Conservation (phyloP, 202 grass and related monocot species). For the Eragrostis tef region DNA sequence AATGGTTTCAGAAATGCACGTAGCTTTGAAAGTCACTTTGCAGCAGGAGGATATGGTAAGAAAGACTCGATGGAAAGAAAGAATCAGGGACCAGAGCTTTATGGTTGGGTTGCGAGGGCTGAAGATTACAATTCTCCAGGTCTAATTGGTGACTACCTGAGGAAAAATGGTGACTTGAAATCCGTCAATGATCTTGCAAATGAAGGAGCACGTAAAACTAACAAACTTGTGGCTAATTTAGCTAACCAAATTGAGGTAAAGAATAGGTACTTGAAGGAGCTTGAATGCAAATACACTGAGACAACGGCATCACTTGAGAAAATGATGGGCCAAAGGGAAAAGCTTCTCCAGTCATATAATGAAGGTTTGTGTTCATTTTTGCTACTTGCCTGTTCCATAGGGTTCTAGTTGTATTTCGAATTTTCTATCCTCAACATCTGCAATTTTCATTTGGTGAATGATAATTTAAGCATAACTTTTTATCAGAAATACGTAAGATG, state of each 20-base stretch:
- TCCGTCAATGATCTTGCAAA: constrained; percentile 56
- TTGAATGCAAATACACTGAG: constrained; percentile 52
- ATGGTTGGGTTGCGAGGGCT: constrained; percentile 55
- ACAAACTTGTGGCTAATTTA: constrained; percentile 58
- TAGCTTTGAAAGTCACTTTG: constrained; percentile 53
- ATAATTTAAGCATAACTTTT: constrained; percentile 35
- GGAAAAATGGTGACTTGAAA: constrained; percentile 61
- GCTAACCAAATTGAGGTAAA: constrained; percentile 57
- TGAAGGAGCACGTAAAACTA: constrained; percentile 54
- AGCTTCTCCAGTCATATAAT: constrained; percentile 57
- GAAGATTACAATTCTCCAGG: constrained; percentile 56
- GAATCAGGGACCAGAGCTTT: constrained; percentile 48
- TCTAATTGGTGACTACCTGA: constrained; percentile 49
- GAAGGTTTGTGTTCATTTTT: constrained; percentile 49
- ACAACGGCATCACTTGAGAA: constrained; percentile 54
- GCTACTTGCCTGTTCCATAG: background rate
- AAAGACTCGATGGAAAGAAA: constrained; percentile 41
- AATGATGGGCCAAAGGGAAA: constrained; percentile 62
- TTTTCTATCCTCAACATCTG: constrained; percentile 30
- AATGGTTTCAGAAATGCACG: constrained; percentile 66
- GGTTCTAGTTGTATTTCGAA: constrained; percentile 22
- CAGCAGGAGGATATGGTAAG: constrained; percentile 44
- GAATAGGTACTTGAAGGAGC: constrained; percentile 51
- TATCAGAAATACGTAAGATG: constrained; percentile 88
- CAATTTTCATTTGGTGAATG: constrained; percentile 18